Conservation (phyloP, 345 rosid genomes). For the Passiflora organensis region DNA sequence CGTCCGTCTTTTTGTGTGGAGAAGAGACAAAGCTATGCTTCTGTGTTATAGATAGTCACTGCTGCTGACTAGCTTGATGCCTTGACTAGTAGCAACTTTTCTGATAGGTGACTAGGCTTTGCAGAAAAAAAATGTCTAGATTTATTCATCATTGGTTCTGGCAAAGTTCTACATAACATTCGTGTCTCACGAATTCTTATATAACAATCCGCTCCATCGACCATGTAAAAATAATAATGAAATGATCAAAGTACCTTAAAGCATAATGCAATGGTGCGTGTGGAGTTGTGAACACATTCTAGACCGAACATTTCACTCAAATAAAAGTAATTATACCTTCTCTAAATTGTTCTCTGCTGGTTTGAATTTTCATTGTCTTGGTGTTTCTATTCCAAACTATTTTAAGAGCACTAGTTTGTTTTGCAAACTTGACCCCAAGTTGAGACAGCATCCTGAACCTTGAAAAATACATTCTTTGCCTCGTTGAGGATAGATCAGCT, state of each 20-base stretch:
- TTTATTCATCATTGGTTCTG: neutral
- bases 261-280: neutral
- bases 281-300: too few species aligned
- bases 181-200: neutral
- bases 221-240: neutral
- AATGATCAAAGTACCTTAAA: conserved; percentile 5
- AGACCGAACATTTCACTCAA: too few species aligned
- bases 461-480: too few species aligned
- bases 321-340: neutral
- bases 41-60: neutral
- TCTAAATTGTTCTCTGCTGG: neutral
- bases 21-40: neutral
- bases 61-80: neutral
- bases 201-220: neutral
- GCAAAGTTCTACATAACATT: neutral
- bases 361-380: too few species aligned
- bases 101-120: neutral
- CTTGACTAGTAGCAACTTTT: neutral
- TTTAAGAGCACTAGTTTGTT: neutral
- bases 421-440: neutral
- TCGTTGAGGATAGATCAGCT: too few species aligned
- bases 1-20: too few species aligned
- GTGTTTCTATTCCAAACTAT: neutral
- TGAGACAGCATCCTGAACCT: neutral
- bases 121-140: neutral